These are phyloP conservation scores for Pigoraptor vietnamica DNA, from an alignment of 78 protist species.

Conservation along the genomic window DNA sequence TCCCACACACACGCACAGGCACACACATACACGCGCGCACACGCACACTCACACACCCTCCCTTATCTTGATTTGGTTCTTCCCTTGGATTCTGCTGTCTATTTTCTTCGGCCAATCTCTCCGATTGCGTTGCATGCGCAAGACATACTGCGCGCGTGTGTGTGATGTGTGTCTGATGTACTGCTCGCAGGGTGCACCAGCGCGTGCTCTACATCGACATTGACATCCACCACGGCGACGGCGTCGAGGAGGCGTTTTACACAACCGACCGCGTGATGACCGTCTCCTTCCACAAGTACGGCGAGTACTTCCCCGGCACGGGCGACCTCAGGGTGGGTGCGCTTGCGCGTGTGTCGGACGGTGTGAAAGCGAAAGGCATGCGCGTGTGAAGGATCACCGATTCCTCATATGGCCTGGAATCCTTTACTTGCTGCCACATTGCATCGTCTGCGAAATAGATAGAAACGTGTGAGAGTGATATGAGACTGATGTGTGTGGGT, in stretches of 20 bases:
- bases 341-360: neutral
- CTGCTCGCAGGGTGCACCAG: slow-evolving; percentile 11
- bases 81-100: no score
- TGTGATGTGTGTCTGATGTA: neutral
- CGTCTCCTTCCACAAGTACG: slow-evolving; percentile 93
- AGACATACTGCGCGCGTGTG: neutral
- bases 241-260: slow-evolving; percentile 92
- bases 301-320: slow-evolving; percentile 97
- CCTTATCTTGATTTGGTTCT: no score
- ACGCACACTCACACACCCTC: no score
- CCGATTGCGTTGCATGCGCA: neutral
- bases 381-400: no score
- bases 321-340: slow-evolving; percentile 53
- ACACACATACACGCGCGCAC: neutral
- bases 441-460: no score
- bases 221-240: slow-evolving; percentile 98
- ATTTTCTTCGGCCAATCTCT: neutral
- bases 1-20: neutral
- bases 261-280: slow-evolving; percentile 94
- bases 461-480: no score
- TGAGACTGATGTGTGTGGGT: no score
- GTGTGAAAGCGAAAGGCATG: no score
- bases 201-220: slow-evolving; percentile 98
- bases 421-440: no score
- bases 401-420: no score